Evolutionary conservation across 371 early-diverging fungal genomes (phyloP).

Genomic region (Rhizopus stolonifer): DNA sequence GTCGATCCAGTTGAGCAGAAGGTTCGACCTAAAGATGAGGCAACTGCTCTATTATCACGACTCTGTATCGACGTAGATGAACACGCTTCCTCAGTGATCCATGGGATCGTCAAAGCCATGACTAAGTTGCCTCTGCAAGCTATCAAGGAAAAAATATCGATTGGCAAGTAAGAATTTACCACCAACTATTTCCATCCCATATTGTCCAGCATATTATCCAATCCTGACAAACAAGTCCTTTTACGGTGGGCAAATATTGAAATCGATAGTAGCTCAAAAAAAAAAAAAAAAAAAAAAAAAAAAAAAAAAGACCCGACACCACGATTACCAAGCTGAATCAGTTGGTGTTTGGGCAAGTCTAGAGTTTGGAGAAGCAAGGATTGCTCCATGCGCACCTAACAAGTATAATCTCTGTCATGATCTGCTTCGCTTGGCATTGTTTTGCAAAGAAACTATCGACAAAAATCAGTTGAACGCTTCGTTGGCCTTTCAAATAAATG

Average conservation of each 20-base stretch:
- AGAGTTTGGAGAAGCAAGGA: conserved; percentile 20
- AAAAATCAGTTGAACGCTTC: conserved; percentile 13
- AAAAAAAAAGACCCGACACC: conserved; percentile 18
- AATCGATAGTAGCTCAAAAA: conserved; percentile 16
- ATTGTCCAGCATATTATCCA: conserved; percentile 12
- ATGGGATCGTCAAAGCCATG: conserved; percentile 14
- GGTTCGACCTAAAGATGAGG: conserved; percentile 12
- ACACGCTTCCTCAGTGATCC: conserved; percentile 17
- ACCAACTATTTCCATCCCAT: conserved; percentile 8
- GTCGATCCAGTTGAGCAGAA: conserved; percentile 10
- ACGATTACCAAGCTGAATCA: conserved; percentile 15
- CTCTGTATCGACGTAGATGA: conserved; percentile 10
- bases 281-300: not conserved
- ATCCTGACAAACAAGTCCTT: conserved; percentile 10
- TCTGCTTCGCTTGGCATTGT: conserved; percentile 15
- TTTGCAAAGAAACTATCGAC: conserved; percentile 17
- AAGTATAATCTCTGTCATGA: conserved; percentile 10
- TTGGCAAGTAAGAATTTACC: conserved; percentile 7
- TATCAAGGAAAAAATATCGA: conserved; percentile 12
- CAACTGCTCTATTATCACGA: conserved; percentile 13
- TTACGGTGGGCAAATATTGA: conserved; percentile 16
- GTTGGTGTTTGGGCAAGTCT: conserved; percentile 18
- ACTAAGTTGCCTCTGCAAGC: conserved; percentile 13
- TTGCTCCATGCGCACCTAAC: conserved; percentile 14
- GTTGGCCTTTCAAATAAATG: conserved; percentile 12